Conservation (phyloP, 768 basidiomycete species). For the Crepidotus variabilis region DNA sequence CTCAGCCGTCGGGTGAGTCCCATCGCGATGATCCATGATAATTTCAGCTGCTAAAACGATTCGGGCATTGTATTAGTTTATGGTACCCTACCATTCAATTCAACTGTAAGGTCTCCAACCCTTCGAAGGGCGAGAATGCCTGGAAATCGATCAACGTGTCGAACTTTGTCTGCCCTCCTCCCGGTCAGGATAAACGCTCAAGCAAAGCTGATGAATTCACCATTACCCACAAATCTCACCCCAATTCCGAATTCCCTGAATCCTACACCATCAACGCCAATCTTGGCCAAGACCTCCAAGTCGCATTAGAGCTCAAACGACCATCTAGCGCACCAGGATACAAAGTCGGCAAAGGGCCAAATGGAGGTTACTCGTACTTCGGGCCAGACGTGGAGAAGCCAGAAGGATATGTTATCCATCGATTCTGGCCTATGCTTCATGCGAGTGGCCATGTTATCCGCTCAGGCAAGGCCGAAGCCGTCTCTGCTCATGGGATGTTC, state of each 20-base stretch:
- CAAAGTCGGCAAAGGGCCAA: conserved; percentile 85
- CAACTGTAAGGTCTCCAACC: conserved; percentile 83
- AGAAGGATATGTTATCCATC: conserved; percentile 85
- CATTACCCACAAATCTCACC: conserved; percentile 57
- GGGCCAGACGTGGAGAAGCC: conserved; percentile 64
- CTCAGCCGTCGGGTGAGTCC: conserved; percentile 80
- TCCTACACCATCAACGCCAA: conserved; percentile 78
- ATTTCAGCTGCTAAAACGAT: conserved; percentile 1
- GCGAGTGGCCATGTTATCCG: conserved; percentile 65
- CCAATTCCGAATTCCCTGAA: conserved; percentile 64
- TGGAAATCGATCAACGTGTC: conserved; percentile 89
- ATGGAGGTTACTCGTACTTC: conserved; percentile 89
- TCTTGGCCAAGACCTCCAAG: conserved; percentile 73
- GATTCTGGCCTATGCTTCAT: conserved; percentile 78
- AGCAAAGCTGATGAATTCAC: conserved; percentile 84
- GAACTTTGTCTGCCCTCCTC: conserved; percentile 75
- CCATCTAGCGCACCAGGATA: conserved; percentile 76
- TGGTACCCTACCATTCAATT: conserved; percentile 97
- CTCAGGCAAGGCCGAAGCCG: conserved; percentile 54
- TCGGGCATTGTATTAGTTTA: conserved; percentile 44
- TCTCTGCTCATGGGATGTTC: conserved; percentile 77
- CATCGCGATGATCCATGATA: conserved; percentile 7
- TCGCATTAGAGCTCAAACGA: conserved; percentile 71
- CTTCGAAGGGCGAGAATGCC: conserved; percentile 62
- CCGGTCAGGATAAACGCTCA: conserved; percentile 80